Evolutionary conservation across 2,329 filamentous ascomycete genomes (phyloP).

Genomic region (Talaromyces piceae): DNA sequence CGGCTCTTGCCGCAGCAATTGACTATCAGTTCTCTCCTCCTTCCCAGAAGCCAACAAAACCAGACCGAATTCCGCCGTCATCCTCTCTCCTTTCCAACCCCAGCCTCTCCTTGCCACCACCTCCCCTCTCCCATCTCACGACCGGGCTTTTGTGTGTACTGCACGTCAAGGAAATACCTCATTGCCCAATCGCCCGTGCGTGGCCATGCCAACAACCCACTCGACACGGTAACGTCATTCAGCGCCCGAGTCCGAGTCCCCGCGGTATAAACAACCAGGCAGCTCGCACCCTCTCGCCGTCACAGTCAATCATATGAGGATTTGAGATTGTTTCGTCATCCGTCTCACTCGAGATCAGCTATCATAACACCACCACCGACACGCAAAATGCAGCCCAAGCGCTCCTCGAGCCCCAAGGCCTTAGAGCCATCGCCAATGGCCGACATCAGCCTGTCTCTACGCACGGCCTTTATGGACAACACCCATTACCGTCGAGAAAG

Average conservation of each 20-base stretch:
- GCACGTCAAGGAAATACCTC: neutral
- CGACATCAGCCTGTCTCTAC: slow-evolving; percentile 24
- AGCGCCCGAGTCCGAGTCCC: neutral
- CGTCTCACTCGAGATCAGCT: too few species aligned
- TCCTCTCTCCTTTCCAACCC: neutral
- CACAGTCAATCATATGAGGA: too few species aligned
- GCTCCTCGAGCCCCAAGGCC: slow-evolving; percentile 4
- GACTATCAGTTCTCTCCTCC: neutral
- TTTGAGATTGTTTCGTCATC: neutral
- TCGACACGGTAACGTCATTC: neutral
- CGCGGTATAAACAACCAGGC: neutral
- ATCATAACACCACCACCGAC: too few species aligned
- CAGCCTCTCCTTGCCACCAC: neutral
- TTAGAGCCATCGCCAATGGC: slow-evolving; percentile 20
- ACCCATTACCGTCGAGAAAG: slow-evolving; percentile 15
- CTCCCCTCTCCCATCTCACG: neutral
- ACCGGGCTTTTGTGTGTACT: neutral
- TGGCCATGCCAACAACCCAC: neutral
- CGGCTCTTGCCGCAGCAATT: neutral
- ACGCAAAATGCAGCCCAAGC: slow-evolving; percentile 11
- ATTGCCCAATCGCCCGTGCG: neutral
- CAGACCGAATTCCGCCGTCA: neutral
- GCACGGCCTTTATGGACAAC: slow-evolving; percentile 23
- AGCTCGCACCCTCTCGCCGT: neutral
- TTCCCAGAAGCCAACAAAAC: too few species aligned